Base-by-base conservation (phyloP, 1,139 yeast species). In the Saccharomyces hybrid region DNA sequence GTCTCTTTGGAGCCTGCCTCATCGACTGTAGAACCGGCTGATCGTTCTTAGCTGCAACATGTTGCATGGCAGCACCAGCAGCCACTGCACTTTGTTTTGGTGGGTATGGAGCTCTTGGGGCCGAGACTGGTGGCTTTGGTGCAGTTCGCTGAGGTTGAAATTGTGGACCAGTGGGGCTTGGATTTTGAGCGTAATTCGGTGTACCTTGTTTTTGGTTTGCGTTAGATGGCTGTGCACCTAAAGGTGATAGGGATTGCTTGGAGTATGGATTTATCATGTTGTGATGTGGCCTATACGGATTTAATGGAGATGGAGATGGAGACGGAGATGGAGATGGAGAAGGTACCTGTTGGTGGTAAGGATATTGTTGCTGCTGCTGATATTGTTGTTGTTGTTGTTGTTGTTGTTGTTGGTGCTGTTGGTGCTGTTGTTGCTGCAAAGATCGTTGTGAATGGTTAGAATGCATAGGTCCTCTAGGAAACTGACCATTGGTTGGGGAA, bases 1-100 rank as follows among this genome's bases (percentile, higher is more conserved):
- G 68, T 53, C 64, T 63, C 58, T 61, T 62, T 51, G 74, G 73
- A 26, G 72, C 70, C 53, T 69, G 69, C 53, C 71, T 62, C 50
- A 59, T 57, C n/a, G 70, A 67, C 49, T 65, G 69, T 9, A 63
- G 67, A 52, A 42, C 60, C 11, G 44, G 31, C 5, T 48, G 51
- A 19, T 55, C 49, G 65, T 21, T 57, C 38, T 51, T 55, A 50
- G 49, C 11, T 47, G 54, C 28, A 55, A 57, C 47, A 19, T 55
- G 58, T 26, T 53, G 56, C 60, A 59, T 58, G 8, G 63, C 60
- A 12, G 54, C 44, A 2, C 65, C 66, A 24, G 69, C 69, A 27
- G 65, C 67, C 42, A 61, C 62, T 26, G 68, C 66, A 27, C 68
- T 59, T 52, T 38, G 63, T 58, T 24, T 66, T 61, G 47, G 67